Evolutionary conservation across 2,329 filamentous ascomycete genomes (phyloP).

Genomic region (Phaeosphaeriaceae sp.): DNA sequence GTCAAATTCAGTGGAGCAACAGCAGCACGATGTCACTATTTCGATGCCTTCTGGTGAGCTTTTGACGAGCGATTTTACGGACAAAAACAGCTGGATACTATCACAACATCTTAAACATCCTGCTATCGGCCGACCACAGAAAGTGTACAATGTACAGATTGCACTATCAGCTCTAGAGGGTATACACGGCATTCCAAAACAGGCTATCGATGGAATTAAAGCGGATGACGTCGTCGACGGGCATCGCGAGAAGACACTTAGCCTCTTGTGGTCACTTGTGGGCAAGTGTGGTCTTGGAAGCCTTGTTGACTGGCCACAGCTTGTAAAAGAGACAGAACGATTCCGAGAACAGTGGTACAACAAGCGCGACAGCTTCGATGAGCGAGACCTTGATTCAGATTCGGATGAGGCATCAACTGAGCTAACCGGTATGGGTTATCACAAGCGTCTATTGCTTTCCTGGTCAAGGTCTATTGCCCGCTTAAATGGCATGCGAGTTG

Average conservation of each 20-base stretch:
- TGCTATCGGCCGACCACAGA: slow-evolving; percentile 61
- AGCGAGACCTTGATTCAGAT: slow-evolving; percentile 43
- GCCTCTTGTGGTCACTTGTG: slow-evolving; percentile 65
- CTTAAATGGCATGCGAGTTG: slow-evolving; percentile 54
- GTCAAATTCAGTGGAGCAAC: slow-evolving; percentile 31
- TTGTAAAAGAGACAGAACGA: slow-evolving; percentile 59
- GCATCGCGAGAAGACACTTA: slow-evolving; percentile 68
- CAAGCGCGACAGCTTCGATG: slow-evolving; percentile 34
- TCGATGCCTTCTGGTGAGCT: slow-evolving; percentile 54
- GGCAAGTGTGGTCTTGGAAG: slow-evolving; percentile 61
- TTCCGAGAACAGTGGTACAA: slow-evolving; percentile 46
- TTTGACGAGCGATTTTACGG: slow-evolving; percentile 47
- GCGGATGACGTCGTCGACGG: slow-evolving; percentile 68
- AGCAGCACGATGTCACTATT: slow-evolving; percentile 53
- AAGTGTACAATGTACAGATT: slow-evolving; percentile 65
- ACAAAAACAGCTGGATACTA: slow-evolving; percentile 54
- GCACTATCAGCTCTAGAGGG: slow-evolving; percentile 60
- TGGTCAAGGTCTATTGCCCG: slow-evolving; percentile 62
- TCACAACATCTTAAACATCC: slow-evolving; percentile 66
- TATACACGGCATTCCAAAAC: slow-evolving; percentile 49
- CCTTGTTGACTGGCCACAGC: slow-evolving; percentile 62
- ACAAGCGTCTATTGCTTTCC: slow-evolving; percentile 56
- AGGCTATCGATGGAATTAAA: slow-evolving; percentile 53
- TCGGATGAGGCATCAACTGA: slow-evolving; percentile 31
- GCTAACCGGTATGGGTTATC: slow-evolving; percentile 38